A percentile compares a stretch with the other conserved stretches of the same genome.
phyloP scores from a whole-genome alignment of 1,284 basidiomycete genomes.

The Ceratobasidium sp. region DNA sequence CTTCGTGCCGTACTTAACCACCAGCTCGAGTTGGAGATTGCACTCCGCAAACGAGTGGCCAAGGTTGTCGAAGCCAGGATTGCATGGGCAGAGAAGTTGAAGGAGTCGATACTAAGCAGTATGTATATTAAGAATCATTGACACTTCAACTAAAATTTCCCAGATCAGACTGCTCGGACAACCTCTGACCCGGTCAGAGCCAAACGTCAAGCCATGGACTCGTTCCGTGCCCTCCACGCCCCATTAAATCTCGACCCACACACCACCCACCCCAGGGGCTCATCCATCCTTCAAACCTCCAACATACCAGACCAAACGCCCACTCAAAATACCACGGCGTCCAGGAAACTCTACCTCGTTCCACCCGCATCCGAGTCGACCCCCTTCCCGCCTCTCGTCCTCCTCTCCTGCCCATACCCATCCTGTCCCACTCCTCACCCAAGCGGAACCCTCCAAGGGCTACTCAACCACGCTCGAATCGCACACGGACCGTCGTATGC shows the following conservation, averaged over 20 bases:
- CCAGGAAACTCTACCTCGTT: conserved; percentile 31
- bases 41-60: conserved; percentile 20
- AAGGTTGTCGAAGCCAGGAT: conserved; percentile 26
- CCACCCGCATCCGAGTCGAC: neutral
- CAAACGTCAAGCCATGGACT: conserved; percentile 20
- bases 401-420: conserved; percentile 24
- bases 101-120: conserved; percentile 1
- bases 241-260: conserved; percentile 29
- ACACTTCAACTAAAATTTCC: neutral
- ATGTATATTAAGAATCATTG: neutral
- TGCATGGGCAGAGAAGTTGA: conserved; percentile 29
- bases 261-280: conserved; percentile 19
- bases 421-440: conserved; percentile 33
- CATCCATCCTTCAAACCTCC: neutral
- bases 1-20: conserved; percentile 5
- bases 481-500: conserved; percentile 28
- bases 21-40: conserved; percentile 23
- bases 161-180: neutral
- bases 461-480: conserved; percentile 34
- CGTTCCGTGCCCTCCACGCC: conserved; percentile 17
- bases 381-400: conserved; percentile 26
- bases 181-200: neutral
- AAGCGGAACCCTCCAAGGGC: conserved; percentile 28
- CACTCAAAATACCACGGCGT: conserved; percentile 12
- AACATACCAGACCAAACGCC: neutral